Evolutionary conservation across 2,329 filamentous ascomycete species (phyloP).

Genomic region (Xylariaceae sp.): DNA sequence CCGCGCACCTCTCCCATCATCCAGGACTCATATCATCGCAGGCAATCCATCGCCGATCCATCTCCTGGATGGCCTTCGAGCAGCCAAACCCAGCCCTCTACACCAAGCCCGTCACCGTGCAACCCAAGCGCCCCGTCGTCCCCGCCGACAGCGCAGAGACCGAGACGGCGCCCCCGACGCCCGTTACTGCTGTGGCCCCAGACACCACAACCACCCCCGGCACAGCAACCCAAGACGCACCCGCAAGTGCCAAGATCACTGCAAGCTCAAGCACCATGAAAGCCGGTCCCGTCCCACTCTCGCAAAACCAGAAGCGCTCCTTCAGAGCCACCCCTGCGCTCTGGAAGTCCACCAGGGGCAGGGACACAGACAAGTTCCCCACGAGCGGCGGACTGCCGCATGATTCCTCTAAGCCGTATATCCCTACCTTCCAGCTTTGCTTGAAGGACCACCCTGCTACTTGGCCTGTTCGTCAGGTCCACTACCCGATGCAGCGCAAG

Average conservation of each 20-base stretch:
- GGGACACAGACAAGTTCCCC: background rate
- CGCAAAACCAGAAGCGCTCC: slow-evolving; percentile 16
- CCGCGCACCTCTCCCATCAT: background rate
- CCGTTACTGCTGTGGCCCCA: background rate
- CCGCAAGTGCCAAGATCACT: slow-evolving; percentile 4
- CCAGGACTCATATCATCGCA: background rate
- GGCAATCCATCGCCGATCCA: slow-evolving; percentile 8
- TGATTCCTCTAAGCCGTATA: background rate
- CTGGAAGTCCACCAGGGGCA: too few species aligned
- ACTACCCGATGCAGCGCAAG: background rate
- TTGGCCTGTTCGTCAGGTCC: background rate
- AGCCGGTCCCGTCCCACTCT: slow-evolving; percentile 6
- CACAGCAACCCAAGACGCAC: background rate
- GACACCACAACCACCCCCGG: background rate
- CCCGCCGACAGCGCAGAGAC: background rate
- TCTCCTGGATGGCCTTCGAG: slow-evolving; percentile 29
- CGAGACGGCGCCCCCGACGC: background rate
- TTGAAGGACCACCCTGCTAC: slow-evolving; percentile 9
- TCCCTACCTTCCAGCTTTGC: slow-evolving; percentile 4
- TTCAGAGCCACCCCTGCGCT: background rate
- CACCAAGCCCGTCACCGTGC: slow-evolving; percentile 2
- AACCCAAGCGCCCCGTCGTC: slow-evolving; percentile 12
- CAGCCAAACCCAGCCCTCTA: slow-evolving; percentile 26
- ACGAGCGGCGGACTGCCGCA: background rate
- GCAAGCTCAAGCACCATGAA: slow-evolving; percentile 7